A percentile compares a stretch with the other conserved stretches of the same genome.
Evolutionary conservation across 169 alveolate genomes (phyloP).

Genomic region (Plasmodium vinckei): DNA sequence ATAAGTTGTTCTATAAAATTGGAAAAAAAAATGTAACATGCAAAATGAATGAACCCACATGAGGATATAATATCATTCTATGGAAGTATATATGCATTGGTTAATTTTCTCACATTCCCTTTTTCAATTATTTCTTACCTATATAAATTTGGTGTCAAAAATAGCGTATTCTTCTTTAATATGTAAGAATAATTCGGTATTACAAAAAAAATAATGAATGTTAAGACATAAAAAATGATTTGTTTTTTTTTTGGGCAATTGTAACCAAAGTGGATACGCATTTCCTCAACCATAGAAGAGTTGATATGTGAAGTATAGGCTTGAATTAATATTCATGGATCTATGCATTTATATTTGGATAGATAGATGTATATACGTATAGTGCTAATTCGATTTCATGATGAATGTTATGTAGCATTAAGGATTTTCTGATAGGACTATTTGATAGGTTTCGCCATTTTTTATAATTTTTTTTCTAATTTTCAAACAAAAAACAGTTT

Average conservation of each 20-base stretch:
- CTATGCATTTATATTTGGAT: too few species aligned
- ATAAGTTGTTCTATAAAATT: neutral
- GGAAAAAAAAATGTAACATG: neutral
- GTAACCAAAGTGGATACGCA: too few species aligned
- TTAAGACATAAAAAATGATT: neutral
- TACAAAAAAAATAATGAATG: neutral
- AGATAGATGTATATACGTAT: too few species aligned
- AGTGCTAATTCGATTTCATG: too few species aligned
- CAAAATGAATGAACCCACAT: too few species aligned
- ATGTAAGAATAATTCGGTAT: neutral
- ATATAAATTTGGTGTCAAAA: neutral
- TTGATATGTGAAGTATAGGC: too few species aligned
- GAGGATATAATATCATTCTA: neutral
- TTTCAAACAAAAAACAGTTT: too few species aligned
- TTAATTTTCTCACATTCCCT: neutral
- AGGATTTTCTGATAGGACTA: neutral
- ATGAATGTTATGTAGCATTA: too few species aligned
- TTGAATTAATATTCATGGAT: too few species aligned
- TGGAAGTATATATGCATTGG: neutral
- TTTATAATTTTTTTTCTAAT: neutral
- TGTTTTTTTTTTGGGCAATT: neutral
- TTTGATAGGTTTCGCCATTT: neutral
- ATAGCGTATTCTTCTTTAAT: neutral
- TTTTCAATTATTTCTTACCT: slow-evolving; percentile 8
- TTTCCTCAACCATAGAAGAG: too few species aligned